Evolutionary conservation across 2,329 filamentous ascomycete species (phyloP).

Genomic region (Emergomyces orientalis): DNA sequence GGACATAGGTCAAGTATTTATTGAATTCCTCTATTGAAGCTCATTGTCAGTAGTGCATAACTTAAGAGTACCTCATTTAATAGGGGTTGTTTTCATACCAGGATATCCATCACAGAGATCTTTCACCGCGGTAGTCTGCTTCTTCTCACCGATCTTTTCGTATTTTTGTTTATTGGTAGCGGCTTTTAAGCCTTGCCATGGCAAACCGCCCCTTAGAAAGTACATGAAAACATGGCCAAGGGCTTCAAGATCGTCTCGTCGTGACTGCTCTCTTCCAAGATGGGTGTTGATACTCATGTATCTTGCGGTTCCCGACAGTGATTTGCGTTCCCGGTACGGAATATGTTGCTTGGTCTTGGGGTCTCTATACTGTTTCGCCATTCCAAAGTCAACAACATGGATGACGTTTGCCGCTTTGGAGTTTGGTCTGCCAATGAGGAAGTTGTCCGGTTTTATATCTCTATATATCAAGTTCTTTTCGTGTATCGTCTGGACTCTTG

Average conservation of each 20-base stretch:
- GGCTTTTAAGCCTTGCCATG: slow-evolving; percentile 60
- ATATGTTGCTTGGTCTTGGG: slow-evolving; percentile 99
- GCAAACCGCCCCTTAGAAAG: slow-evolving; percentile 56
- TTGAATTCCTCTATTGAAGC: slow-evolving; percentile 70
- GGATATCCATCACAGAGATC: slow-evolving; percentile 94
- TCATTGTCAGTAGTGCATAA: not conserved
- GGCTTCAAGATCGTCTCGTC: slow-evolving; percentile 90
- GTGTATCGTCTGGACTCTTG: slow-evolving; percentile 86
- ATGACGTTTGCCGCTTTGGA: slow-evolving; percentile 97
- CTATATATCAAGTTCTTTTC: slow-evolving; percentile 99
- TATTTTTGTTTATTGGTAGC: slow-evolving; percentile 91
- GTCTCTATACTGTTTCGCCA: slow-evolving; percentile 98
- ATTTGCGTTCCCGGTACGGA: slow-evolving; percentile 93
- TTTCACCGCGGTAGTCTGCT: slow-evolving; percentile 94
- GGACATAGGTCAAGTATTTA: slow-evolving; percentile 94
- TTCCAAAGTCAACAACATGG: slow-evolving; percentile 97
- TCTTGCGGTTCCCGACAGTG: slow-evolving; percentile 86
- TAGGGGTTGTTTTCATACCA: slow-evolving; percentile 37
- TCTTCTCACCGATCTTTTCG: slow-evolving; percentile 99
- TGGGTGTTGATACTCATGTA: slow-evolving; percentile 99
- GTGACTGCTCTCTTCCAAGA: slow-evolving; percentile 88
- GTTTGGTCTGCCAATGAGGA: slow-evolving; percentile 84
- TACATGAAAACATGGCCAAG: slow-evolving; percentile 62
- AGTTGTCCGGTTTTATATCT: slow-evolving; percentile 99
- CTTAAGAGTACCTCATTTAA: too few relatives aligned